Conservation (phyloP, 2,329 filamentous ascomycete genomes). For the Didymella pomorum region DNA sequence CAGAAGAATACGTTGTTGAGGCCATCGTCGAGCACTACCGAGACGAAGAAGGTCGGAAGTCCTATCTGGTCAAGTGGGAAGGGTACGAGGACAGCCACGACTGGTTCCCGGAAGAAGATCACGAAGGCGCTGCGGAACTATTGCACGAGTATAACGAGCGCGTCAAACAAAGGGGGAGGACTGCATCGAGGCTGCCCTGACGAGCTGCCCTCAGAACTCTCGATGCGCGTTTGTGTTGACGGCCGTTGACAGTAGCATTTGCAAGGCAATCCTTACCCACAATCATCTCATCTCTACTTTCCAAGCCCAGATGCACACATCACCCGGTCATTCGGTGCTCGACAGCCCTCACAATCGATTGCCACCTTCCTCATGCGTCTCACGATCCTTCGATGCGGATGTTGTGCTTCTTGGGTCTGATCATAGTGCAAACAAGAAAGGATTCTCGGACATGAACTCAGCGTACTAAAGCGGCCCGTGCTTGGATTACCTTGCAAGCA, state of each 20-base stretch:
- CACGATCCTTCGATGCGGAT: not conserved
- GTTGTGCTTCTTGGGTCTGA: not conserved
- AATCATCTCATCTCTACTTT: not conserved
- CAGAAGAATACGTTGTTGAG: constrained; percentile 43
- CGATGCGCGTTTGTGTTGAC: not conserved
- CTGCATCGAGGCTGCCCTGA: not conserved
- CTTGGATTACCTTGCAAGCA: not conserved
- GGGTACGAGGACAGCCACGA: constrained; percentile 43
- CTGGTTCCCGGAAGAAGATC: constrained; percentile 41
- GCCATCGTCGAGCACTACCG: constrained; percentile 38
- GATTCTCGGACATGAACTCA: not conserved
- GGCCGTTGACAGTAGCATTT: not conserved
- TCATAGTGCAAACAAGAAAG: not conserved
- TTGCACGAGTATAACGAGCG: constrained; percentile 35
- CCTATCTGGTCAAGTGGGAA: constrained; percentile 48
- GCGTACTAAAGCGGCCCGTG: not conserved
- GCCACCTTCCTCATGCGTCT: not conserved
- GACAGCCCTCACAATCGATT: not conserved
- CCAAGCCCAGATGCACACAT: not conserved
- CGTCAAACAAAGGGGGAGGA: not conserved
- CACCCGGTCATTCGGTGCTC: not conserved
- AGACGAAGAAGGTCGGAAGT: constrained; percentile 28
- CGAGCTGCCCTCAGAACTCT: not conserved
- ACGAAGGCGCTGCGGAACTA: constrained; percentile 38
- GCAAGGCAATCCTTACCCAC: not conserved